Evolutionary conservation across 2,329 filamentous ascomycete species (phyloP).

Genomic region (Atkinsonella hypoxylon): DNA sequence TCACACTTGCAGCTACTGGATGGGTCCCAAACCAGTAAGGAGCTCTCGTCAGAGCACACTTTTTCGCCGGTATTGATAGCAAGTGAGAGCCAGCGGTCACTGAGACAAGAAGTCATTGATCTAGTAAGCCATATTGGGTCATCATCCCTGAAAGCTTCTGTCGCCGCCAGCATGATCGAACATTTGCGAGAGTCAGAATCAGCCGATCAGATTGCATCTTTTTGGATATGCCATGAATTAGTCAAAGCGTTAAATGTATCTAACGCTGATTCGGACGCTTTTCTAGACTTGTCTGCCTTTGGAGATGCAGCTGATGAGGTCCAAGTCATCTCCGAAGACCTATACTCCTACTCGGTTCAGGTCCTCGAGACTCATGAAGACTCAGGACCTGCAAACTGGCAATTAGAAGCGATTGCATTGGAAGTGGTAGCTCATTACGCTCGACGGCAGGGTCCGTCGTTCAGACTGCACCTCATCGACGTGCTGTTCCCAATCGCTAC

Average conservation of each 20-base stretch:
- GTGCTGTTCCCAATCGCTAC: constrained; percentile 84
- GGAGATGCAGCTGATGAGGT: constrained; percentile 26
- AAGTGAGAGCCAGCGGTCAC: constrained; percentile 54
- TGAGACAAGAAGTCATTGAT: constrained; percentile 42
- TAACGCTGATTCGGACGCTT: constrained; percentile 48
- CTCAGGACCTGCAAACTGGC: constrained; percentile 48
- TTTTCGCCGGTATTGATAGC: constrained; percentile 53
- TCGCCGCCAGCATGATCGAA: constrained; percentile 55
- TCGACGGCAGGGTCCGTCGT: constrained; percentile 50
- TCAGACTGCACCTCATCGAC: constrained; percentile 79
- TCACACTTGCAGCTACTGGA: constrained; percentile 18
- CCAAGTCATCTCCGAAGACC: constrained; percentile 43
- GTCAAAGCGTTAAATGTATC: constrained; percentile 44
- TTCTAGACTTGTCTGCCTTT: constrained; percentile 44
- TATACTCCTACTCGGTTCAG: constrained; percentile 58
- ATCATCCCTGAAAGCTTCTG: constrained; percentile 44
- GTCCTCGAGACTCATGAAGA: constrained; percentile 45
- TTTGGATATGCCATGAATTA: constrained; percentile 70
- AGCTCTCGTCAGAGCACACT: constrained; percentile 8
- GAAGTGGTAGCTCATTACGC: constrained; percentile 73
- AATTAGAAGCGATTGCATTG: constrained; percentile 64
- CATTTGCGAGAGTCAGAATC: constrained; percentile 46
- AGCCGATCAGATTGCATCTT: constrained; percentile 52
- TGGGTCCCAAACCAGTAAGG: constrained; percentile 9
- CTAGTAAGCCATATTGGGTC: constrained; percentile 45